A percentile compares a stretch with the other conserved stretches of the same genome.
These are phyloP conservation scores for Jamesozyma jinghongensis DNA, from an alignment of 805 yeast species.

Conservation along the genomic window DNA sequence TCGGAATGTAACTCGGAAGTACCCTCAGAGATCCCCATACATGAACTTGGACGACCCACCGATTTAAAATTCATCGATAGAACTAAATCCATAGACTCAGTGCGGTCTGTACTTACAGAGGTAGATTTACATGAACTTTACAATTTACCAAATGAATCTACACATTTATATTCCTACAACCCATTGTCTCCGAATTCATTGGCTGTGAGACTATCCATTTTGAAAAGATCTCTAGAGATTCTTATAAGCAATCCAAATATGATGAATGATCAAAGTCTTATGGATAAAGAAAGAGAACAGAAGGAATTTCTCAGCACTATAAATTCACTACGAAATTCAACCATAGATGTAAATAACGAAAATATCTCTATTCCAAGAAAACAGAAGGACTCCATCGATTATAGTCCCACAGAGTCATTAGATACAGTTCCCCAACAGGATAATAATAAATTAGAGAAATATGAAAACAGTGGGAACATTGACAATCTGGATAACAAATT, in stretches of 20 bases:
- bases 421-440: background rate
- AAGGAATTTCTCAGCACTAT: background rate
- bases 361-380: background rate
- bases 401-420: background rate
- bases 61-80: constrained; percentile 1
- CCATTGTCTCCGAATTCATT: constrained; percentile 73
- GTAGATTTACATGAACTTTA: constrained; percentile 38
- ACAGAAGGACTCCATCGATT: too few species aligned
- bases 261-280: constrained; percentile 8
- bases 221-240: constrained; percentile 69
- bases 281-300: background rate
- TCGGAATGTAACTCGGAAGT: background rate
- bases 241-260: constrained; percentile 50
- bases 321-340: constrained; percentile 1
- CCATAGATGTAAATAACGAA: background rate
- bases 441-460: too few species aligned
- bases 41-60: background rate
- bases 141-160: constrained; percentile 65
- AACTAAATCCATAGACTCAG: constrained; percentile 9
- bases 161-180: constrained; percentile 80
- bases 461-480: background rate
- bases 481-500: background rate
- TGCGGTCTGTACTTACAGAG: constrained; percentile 13
- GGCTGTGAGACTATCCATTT: constrained; percentile 62
- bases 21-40: background rate